These are phyloP conservation scores for Cercospora sojina DNA, from an alignment of 2,329 filamentous ascomycete genomes.

Conservation along the genomic window DNA sequence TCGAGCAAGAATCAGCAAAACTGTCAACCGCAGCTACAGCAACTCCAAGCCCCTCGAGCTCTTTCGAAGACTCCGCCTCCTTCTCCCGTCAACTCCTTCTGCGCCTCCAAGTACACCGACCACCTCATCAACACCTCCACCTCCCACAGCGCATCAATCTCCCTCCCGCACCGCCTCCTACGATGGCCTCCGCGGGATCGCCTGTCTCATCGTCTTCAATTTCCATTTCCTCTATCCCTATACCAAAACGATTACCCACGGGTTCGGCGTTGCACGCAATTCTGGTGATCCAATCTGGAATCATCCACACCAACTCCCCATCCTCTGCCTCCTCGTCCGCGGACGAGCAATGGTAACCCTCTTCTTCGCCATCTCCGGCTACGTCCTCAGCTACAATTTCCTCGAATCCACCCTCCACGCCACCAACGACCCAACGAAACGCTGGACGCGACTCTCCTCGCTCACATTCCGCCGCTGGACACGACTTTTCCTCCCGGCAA, in stretches of 20 bases:
- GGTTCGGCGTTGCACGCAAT: not conserved
- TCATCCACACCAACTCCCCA: conserved; percentile 17
- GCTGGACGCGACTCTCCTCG: conserved; percentile 1
- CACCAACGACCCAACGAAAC: not conserved
- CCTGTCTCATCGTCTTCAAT: conserved; percentile 24
- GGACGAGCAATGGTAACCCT: conserved; percentile 23
- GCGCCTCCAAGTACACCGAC: not conserved
- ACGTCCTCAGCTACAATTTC: conserved; percentile 19
- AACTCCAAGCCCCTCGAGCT: not conserved
- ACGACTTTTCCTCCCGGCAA: conserved; percentile 17
- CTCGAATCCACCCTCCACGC: not conserved
- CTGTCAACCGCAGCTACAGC: not conserved
- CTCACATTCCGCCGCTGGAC: conserved; percentile 17
- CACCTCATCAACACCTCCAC: not conserved
- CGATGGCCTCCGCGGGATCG: conserved; percentile 20
- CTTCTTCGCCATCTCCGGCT: conserved; percentile 25
- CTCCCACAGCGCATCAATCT: not conserved
- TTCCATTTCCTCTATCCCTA: conserved; percentile 21
- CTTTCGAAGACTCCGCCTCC: not conserved
- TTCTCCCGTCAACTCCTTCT: not conserved
- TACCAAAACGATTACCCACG: conserved; percentile 15
- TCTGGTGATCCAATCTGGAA: not conserved
- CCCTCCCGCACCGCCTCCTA: conserved; percentile 13
- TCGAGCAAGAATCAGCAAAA: not conserved
- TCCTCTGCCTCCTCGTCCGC: conserved; percentile 19